Evolutionary conservation across 371 early-diverging fungal species (phyloP).

Genomic region (Apophysomyces elegans): DNA sequence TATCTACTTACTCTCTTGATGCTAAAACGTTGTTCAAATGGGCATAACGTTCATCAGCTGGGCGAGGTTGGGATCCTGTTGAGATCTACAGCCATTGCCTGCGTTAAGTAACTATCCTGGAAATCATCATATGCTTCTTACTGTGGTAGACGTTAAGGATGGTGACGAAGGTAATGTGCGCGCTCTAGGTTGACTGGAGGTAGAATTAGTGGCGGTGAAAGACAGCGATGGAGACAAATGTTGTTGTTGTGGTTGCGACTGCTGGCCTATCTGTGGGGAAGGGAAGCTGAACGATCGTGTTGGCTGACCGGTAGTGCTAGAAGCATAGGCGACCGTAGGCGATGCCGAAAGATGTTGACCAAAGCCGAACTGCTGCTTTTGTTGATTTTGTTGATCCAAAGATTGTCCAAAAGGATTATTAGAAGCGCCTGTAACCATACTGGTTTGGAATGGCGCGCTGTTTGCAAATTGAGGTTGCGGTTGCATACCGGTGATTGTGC

Average conservation of each 20-base stretch:
- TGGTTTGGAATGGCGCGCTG: slow-evolving; percentile 18
- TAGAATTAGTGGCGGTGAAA: slow-evolving; percentile 12
- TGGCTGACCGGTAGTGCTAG: slow-evolving; percentile 3
- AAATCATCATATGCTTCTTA: slow-evolving; percentile 2
- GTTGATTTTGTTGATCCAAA: slow-evolving; percentile 5
- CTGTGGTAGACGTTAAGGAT: slow-evolving; percentile 17
- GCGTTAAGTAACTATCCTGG: neutral
- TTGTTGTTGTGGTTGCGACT: slow-evolving; percentile 18
- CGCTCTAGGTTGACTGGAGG: slow-evolving; percentile 20
- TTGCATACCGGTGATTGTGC: slow-evolving; percentile 11
- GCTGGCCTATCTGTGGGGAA: slow-evolving; percentile 6
- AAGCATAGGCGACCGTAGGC: slow-evolving; percentile 13
- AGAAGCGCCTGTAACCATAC: slow-evolving; percentile 18
- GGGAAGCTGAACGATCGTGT: slow-evolving; percentile 3
- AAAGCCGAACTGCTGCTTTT: slow-evolving; percentile 27
- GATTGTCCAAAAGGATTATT: slow-evolving; percentile 33
- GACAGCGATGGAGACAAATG: slow-evolving; percentile 17
- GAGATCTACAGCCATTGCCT: neutral
- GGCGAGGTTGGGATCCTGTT: neutral
- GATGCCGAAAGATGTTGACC: slow-evolving; percentile 22
- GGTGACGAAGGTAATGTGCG: slow-evolving; percentile 24
- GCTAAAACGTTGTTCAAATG: slow-evolving; percentile 26
- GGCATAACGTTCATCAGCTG: slow-evolving; percentile 21
- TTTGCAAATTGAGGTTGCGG: slow-evolving; percentile 19
- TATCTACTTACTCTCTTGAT: slow-evolving; percentile 23